Conservation (phyloP, 2,329 filamentous ascomycete genomes). For the Westerdykella sp. region DNA sequence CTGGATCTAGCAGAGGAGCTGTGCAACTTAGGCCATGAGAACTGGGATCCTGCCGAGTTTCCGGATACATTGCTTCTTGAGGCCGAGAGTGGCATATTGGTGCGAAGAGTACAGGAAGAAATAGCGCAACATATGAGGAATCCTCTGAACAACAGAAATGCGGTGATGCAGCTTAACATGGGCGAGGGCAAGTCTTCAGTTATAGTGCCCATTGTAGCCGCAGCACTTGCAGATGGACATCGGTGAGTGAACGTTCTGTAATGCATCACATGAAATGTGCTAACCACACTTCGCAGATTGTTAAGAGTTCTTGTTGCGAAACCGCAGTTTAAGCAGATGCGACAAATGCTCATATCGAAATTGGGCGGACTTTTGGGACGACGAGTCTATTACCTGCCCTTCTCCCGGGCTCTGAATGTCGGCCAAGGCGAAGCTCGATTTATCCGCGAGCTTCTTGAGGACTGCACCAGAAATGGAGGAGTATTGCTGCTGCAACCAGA, state of each 20-base stretch:
- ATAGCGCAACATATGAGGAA: constrained; percentile 54
- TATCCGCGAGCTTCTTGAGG: constrained; percentile 38
- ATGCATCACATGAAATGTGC: not conserved
- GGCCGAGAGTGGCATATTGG: constrained; percentile 55
- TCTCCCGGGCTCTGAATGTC: constrained; percentile 48
- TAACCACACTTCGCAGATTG: constrained; percentile 32
- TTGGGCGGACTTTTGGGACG: constrained; percentile 53
- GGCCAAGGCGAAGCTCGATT: constrained; percentile 17
- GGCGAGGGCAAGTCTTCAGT: constrained; percentile 30
- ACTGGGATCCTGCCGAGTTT: constrained; percentile 48
- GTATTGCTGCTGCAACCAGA: constrained; percentile 59
- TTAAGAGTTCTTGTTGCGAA: constrained; percentile 57
- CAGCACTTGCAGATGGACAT: constrained; percentile 45
- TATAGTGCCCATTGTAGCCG: constrained; percentile 27
- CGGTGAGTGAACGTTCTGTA: constrained; percentile 10
- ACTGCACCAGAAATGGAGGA: constrained; percentile 48
- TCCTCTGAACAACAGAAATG: constrained; percentile 14
- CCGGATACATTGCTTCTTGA: constrained; percentile 62
- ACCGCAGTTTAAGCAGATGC: constrained; percentile 56
- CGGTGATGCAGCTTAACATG: constrained; percentile 32
- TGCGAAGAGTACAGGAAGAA: constrained; percentile 54
- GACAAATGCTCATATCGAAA: constrained; percentile 49
- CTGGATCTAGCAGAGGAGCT: constrained; percentile 32
- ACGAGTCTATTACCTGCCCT: constrained; percentile 53
- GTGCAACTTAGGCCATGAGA: constrained; percentile 48